Evolutionary conservation across 441 rosid species (phyloP).

Genomic region (Isatis lusitanica): DNA sequence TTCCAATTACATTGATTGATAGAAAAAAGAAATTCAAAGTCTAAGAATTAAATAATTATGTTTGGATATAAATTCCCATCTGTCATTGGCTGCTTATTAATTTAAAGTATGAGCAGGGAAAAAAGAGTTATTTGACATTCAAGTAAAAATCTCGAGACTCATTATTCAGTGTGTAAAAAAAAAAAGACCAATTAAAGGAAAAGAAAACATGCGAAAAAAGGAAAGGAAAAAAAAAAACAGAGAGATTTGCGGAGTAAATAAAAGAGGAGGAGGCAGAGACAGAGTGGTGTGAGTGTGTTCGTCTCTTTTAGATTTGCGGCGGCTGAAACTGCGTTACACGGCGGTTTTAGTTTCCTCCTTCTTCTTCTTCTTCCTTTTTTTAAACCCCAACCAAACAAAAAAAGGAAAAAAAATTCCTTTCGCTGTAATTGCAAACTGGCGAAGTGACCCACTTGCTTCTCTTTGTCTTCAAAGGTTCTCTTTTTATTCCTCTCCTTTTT

Average conservation of each 20-base stretch:
- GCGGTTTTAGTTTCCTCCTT: constrained; percentile 23
- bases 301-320: constrained; percentile 19
- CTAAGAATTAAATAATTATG: background rate
- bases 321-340: constrained; percentile 29
- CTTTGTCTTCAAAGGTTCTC: constrained; percentile 37
- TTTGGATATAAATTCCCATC: background rate
- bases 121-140: background rate
- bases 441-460: constrained; percentile 41
- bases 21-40: background rate
- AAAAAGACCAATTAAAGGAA: constrained; percentile 37
- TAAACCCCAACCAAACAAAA: background rate
- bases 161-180: constrained; percentile 4
- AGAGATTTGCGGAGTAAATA: constrained; percentile 28
- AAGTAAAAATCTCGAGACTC: background rate
- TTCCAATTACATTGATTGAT: constrained; percentile 1
- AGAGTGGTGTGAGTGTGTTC: constrained; percentile 27
- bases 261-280: constrained; percentile 13
- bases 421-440: constrained; percentile 38
- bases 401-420: background rate
- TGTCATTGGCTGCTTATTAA: constrained; percentile 14
- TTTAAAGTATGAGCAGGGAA: background rate
- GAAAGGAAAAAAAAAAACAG: constrained; percentile 16
- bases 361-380: background rate
- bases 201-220: constrained; percentile 38
- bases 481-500: constrained; percentile 21